Base-by-base conservation (phyloP, 1,139 yeast species). In the Candida sojae region DNA sequence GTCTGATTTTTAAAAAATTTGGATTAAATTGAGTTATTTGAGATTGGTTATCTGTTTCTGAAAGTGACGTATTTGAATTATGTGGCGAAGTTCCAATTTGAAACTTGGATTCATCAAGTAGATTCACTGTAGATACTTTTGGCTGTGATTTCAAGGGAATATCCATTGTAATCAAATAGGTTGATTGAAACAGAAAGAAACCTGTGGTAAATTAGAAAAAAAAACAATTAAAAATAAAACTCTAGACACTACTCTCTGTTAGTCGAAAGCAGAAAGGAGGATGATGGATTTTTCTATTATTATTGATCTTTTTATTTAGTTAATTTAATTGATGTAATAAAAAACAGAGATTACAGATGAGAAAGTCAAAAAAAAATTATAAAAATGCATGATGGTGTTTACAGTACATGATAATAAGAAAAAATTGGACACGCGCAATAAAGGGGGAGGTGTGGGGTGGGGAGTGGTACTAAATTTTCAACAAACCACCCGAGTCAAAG, bases 101-200 rank as follows among this genome's bases (percentile, higher is more conserved):
- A 43, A 67, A 67, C 45, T 60, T 63, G 38, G 66, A 55, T 29
- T 65, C 70, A 42, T 63, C 70, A 44, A 66, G 51, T 48, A 69
- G 64, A 43, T 67, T 64, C 25, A 70, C 70, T 50, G 71, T 65
- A 12, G 76, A 71, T 17, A 73, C 79, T 59, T 72, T 67, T 6
- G 79, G 77, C 50, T 67, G 63, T 39, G 78, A 67, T 56, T 74
- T 74, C 46, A 74, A 63, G 5, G 79, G 79, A 50, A 74, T 73
- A 43, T 73, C 78, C 79, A 74, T 71, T 11, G 17, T 25, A 4
- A 6, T 32, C 17, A 8, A 4, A 13, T 31, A n/a, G n/a, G 17
- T 31, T 6, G n/a, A 5, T 9, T 31, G 13, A n/a, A 33, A 12
- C 35, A 33, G 10, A 31, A 12, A 31, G 12, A 31, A 31, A 9